Conservation (phyloP, 2,329 filamentous ascomycete genomes). For the Gaeumannomyces tritici region DNA sequence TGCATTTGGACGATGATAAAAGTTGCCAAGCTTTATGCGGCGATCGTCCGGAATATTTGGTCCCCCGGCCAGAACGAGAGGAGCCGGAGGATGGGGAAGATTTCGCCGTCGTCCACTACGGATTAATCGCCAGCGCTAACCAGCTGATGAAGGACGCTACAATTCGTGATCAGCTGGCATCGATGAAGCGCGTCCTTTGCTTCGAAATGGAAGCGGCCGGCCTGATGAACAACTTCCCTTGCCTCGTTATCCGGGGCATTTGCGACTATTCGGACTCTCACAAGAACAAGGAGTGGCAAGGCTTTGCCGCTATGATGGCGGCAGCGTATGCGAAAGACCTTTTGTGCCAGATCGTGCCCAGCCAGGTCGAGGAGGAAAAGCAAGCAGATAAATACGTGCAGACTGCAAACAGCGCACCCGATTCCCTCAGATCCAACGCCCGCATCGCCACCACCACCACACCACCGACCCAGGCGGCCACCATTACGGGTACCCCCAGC, state of each 20-base stretch:
- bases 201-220: constrained; percentile 24
- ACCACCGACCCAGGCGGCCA: too few species aligned
- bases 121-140: constrained; percentile 22
- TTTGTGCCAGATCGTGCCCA: not conserved
- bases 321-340: constrained; percentile 14
- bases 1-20: not conserved
- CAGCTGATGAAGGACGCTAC: constrained; percentile 17
- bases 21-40: not conserved
- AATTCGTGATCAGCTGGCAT: constrained; percentile 14
- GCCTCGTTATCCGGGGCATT: constrained; percentile 20
- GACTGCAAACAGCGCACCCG: too few species aligned
- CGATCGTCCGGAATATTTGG: not conserved
- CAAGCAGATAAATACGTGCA: too few species aligned
- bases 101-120: constrained; percentile 21
- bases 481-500: too few species aligned
- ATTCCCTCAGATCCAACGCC: too few species aligned
- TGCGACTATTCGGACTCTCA: constrained; percentile 20
- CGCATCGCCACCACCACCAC: too few species aligned
- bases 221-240: constrained; percentile 17
- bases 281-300: constrained; percentile 15
- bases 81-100: constrained; percentile 8
- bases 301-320: constrained; percentile 14
- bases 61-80: constrained; percentile 2
- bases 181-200: constrained; percentile 15
- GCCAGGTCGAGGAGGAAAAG: not conserved